Conservation (phyloP, 1,139 yeast species). For the Sugiyamaella paludigena region DNA sequence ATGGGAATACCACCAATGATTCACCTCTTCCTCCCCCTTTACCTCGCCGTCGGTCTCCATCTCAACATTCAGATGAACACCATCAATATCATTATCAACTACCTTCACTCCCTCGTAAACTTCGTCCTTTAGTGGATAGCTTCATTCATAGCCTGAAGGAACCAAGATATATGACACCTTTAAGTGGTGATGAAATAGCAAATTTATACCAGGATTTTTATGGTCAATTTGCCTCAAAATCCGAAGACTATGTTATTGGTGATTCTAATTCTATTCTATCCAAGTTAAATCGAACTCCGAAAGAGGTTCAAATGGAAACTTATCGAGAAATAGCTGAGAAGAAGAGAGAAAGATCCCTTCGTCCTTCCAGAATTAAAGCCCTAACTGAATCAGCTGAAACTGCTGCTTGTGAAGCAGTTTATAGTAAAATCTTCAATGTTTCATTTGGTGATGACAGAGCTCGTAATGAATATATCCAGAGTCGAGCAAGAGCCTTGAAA, state of each 20-base stretch:
- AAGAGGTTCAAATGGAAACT: constrained; percentile 36
- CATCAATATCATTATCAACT: not conserved
- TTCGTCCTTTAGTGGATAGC: constrained; percentile 35
- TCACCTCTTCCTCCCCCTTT: constrained; percentile 14
- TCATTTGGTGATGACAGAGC: constrained; percentile 31
- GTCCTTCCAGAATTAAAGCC: constrained; percentile 31
- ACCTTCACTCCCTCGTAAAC: constrained; percentile 12
- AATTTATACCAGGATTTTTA: constrained; percentile 56
- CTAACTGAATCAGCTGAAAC: constrained; percentile 43
- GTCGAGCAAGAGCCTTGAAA: constrained; percentile 31
- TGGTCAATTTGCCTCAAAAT: constrained; percentile 34
- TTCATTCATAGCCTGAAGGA: constrained; percentile 52
- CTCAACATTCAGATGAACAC: constrained; percentile 5
- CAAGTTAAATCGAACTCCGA: constrained; percentile 8
- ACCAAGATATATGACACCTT: constrained; percentile 55
- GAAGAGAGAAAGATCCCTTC: constrained; percentile 27
- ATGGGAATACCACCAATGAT: not conserved
- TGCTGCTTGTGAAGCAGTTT: constrained; percentile 42
- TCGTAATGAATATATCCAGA: constrained; percentile 30
- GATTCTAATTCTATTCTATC: constrained; percentile 2
- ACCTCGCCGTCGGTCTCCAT: constrained; percentile 12
- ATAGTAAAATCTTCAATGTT: constrained; percentile 38
- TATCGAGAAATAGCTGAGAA: constrained; percentile 37
- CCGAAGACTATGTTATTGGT: constrained; percentile 30
- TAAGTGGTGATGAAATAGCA: constrained; percentile 52